Evolutionary conservation across 192 early-diverging fungal species (phyloP).

Genomic region (Oehlia diaphana): DNA sequence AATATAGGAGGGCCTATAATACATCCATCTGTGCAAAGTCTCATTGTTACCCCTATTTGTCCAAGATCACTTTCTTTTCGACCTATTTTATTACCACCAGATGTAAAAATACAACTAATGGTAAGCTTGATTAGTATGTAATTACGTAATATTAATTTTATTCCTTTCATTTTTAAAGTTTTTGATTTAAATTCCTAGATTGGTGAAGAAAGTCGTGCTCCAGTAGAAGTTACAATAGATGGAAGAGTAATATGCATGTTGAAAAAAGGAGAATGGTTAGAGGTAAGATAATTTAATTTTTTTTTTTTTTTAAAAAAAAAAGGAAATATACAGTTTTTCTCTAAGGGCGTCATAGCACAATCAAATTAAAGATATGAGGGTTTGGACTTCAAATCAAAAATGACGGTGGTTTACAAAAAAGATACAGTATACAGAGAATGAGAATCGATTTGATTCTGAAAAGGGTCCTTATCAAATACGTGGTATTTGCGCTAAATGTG

Average conservation of each 20-base stretch:
- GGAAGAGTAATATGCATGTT: constrained; percentile 74
- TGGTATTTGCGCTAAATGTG: too few relatives aligned
- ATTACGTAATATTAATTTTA: not conserved
- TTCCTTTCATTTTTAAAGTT: not conserved
- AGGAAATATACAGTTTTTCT: constrained; percentile 8
- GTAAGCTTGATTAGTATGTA: constrained; percentile 30
- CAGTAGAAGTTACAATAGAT: constrained; percentile 75
- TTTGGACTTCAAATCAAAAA: too few relatives aligned
- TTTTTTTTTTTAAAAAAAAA: not conserved
- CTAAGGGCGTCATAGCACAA: too few relatives aligned
- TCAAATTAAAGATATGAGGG: too few relatives aligned
- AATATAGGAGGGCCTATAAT: constrained; percentile 72
- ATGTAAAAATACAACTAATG: constrained; percentile 61
- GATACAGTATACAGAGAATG: too few relatives aligned
- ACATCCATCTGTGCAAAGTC: constrained; percentile 73
- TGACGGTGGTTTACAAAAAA: too few relatives aligned
- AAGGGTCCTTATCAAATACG: too few relatives aligned
- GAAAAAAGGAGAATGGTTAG: constrained; percentile 62
- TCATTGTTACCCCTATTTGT: constrained; percentile 79
- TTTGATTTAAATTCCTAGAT: constrained; percentile 38
- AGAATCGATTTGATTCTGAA: too few relatives aligned
- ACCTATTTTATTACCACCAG: constrained; percentile 75
- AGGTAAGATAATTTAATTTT: constrained; percentile 38
- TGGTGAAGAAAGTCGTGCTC: constrained; percentile 58
- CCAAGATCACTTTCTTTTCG: constrained; percentile 84